Base-by-base conservation (phyloP, 768 basidiomycete species). In the Chalciporus pseudorubinellus region DNA sequence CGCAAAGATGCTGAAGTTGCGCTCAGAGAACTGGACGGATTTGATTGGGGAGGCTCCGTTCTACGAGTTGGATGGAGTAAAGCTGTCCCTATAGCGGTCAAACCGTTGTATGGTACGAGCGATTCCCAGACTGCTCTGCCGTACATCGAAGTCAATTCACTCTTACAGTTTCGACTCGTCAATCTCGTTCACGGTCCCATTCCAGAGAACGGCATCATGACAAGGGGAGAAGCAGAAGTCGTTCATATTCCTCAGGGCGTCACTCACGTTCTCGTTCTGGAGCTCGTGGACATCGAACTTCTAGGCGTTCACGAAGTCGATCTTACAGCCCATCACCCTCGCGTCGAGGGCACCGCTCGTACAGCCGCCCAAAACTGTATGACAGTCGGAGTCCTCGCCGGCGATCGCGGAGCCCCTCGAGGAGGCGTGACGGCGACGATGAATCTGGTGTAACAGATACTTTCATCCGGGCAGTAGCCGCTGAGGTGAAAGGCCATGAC, bases 11-110 rank as follows among this genome's bases (percentile, higher is more conserved):
- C 97, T 3, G 95, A 98, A 64, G 74, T 70, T 39, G 95, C 95
- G 3, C 74, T 97, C 19, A 85, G 88, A 21, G 89, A 95, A 64
- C 80, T 92, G 49, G 97, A 99, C 60, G 94, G 95, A 2, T 83
- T 86, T 53, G 92, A 97, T 39, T 99, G 95, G 97, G 92, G 90
- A 51, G 95, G 95, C 7, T 89, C 80, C 34, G 68, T 91, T 19
- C 72, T 99, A 4, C 78, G 92, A 13, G 92, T 95, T 6, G 93
- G 93, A 13, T 99, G 95, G 95, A 95, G 95, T 65, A 98, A 98
- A 71, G 91, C 95, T 2, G 90, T 98, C 6, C 89, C 93, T 14
- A 74, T 97, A 40, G 92, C 88, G 26, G 72, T 79, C 1, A 87
- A 85, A 66, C 77, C 85, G 55, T 77, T 85, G 76, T 98, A 91